These are phyloP conservation scores for Picochlorum sp. DNA, from an alignment of 139 green algal genomes.

Conservation along the genomic window DNA sequence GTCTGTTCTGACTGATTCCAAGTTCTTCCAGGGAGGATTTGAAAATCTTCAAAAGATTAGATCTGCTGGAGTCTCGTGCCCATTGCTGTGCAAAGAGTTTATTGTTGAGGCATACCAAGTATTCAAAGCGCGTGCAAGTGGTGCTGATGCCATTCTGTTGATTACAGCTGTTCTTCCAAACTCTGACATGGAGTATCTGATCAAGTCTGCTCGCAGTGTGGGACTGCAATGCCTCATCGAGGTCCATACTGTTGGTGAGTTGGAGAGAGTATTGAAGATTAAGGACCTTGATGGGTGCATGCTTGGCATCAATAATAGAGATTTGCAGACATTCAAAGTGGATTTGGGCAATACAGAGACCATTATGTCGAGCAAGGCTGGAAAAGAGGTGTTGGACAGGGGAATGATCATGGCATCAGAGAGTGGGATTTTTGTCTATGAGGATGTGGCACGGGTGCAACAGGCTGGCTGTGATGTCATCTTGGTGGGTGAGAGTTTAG, in stretches of 20 bases:
- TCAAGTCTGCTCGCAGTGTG: constrained; percentile 59
- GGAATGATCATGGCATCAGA: constrained; percentile 90
- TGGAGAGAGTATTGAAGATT: constrained; percentile 83
- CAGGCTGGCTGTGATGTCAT: constrained; percentile 72
- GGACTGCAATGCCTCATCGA: constrained; percentile 73
- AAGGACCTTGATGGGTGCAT: constrained; percentile 66
- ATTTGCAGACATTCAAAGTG: constrained; percentile 95
- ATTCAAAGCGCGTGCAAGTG: constrained; percentile 53
- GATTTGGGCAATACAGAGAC: constrained; percentile 71
- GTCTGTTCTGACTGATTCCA: constrained; percentile 88
- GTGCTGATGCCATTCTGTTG: constrained; percentile 92
- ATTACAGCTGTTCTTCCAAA: constrained; percentile 97
- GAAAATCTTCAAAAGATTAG: constrained; percentile 72
- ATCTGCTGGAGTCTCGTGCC: constrained; percentile 68
- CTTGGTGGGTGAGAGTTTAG: constrained; percentile 93
- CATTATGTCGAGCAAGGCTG: constrained; percentile 74
- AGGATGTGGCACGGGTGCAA: constrained; percentile 83
- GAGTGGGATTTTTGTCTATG: constrained; percentile 92
- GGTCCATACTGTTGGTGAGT: constrained; percentile 83
- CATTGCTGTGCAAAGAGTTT: constrained; percentile 99
- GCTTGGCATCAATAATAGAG: constrained; percentile 98
- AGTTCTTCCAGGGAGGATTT: constrained; percentile 90
- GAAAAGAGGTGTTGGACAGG: constrained; percentile 57
- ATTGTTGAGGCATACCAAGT: constrained; percentile 97
- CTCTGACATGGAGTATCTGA: constrained; percentile 83